phyloP scores from a whole-genome alignment of 2,329 filamentous ascomycete genomes.

The Cladophialophora exuberans region DNA sequence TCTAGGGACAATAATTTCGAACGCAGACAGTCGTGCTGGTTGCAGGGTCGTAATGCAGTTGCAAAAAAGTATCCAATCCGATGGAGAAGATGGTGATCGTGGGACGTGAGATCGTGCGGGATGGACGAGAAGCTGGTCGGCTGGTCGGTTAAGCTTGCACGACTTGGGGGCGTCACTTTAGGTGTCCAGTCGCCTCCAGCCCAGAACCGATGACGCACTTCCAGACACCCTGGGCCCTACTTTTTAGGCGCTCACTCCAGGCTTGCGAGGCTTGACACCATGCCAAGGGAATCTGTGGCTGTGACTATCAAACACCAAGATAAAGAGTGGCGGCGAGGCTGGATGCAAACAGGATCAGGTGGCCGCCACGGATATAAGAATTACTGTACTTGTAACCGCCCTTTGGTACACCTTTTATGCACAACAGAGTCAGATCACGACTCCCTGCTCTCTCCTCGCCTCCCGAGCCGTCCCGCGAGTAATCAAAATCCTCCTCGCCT shows the following conservation, averaged over 20 bases:
- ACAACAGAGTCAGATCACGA: background rate
- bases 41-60: slow-evolving; percentile 7
- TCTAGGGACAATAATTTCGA: slow-evolving; percentile 10
- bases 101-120: slow-evolving; percentile 23
- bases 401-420: background rate
- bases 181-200: too few relatives aligned
- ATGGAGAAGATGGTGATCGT: slow-evolving; percentile 25
- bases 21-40: slow-evolving; percentile 4
- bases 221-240: background rate
- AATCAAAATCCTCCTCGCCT: background rate
- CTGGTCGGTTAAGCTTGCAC: slow-evolving; percentile 3
- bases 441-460: background rate
- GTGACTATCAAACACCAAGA: background rate
- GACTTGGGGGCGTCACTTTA: too few relatives aligned
- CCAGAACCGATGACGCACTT: background rate
- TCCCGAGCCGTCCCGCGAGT: background rate
- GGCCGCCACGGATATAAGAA: too few relatives aligned
- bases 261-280: background rate
- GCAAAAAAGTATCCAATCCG: slow-evolving; percentile 26
- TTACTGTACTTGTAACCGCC: too few relatives aligned
- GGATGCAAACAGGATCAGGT: too few relatives aligned
- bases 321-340: background rate
- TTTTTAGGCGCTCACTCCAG: background rate
- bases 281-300: slow-evolving; percentile 3
- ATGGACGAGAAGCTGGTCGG: slow-evolving; percentile 15